phyloP scores from a whole-genome alignment of 2,329 filamentous ascomycete species.

The Macrophomina tecta region DNA sequence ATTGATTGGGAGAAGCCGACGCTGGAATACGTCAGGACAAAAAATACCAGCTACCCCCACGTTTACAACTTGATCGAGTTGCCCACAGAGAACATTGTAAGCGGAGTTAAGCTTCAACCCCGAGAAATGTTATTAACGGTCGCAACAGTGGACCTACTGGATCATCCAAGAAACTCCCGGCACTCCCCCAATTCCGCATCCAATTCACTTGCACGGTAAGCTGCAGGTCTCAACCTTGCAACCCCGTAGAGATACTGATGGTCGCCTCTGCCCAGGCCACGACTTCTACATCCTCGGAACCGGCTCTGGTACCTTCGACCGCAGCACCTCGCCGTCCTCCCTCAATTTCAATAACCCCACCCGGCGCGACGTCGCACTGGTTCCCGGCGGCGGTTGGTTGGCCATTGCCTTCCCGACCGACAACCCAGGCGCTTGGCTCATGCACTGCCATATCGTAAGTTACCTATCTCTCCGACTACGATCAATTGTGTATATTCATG shows the following conservation, averaged over 20 bases:
- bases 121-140: slow-evolving; percentile 27
- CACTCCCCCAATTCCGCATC: slow-evolving; percentile 40
- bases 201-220: slow-evolving; percentile 36
- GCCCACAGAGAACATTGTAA: slow-evolving; percentile 38
- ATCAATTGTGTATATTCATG: background rate
- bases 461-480: background rate
- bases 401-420: slow-evolving; percentile 57
- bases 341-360: slow-evolving; percentile 43
- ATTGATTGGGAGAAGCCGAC: slow-evolving; percentile 53
- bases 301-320: slow-evolving; percentile 40
- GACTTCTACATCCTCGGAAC: slow-evolving; percentile 45
- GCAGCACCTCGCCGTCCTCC: slow-evolving; percentile 28
- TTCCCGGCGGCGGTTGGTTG: slow-evolving; percentile 45
- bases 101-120: background rate
- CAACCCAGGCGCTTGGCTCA: slow-evolving; percentile 54
- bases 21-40: slow-evolving; percentile 50
- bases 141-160: slow-evolving; percentile 48
- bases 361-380: slow-evolving; percentile 39
- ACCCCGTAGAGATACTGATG: background rate
- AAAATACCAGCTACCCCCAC: slow-evolving; percentile 48
- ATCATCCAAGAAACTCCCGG: slow-evolving; percentile 47
- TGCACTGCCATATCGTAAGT: slow-evolving; percentile 36
- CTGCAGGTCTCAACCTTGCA: background rate
- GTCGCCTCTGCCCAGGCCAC: background rate
- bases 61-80: slow-evolving; percentile 50